These are phyloP conservation scores for Camellia japonica DNA, from an alignment of 148 eudicot genomes.

Conservation along the genomic window DNA sequence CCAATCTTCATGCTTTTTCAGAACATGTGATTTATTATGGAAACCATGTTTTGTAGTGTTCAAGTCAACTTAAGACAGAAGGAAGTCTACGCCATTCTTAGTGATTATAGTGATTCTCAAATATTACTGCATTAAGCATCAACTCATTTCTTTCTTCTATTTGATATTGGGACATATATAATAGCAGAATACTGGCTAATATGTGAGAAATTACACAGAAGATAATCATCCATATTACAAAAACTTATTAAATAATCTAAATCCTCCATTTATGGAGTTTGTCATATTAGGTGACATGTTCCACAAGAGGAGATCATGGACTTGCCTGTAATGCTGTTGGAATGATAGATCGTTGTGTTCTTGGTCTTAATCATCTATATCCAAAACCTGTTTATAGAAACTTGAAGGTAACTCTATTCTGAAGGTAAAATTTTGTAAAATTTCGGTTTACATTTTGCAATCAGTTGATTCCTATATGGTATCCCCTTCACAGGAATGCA, in stretches of 20 bases:
- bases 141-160: neutral
- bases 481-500: conserved; percentile 51
- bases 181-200: neutral
- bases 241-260: neutral
- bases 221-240: neutral
- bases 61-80: neutral
- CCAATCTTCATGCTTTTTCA: neutral
- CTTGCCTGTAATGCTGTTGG: conserved; percentile 90
- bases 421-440: neutral
- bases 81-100: neutral
- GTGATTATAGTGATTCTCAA: neutral
- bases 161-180: neutral
- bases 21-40: neutral
- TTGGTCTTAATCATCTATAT: conserved; percentile 73
- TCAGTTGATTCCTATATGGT: neutral
- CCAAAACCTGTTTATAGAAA: conserved; percentile 59
- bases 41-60: neutral
- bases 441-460: neutral
- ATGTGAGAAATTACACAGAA: neutral
- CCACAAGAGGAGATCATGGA: conserved; percentile 63
- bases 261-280: neutral
- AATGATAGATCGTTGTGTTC: conserved; percentile 69
- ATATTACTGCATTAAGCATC: neutral
- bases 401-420: conserved; percentile 50
- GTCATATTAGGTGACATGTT: conserved; percentile 60